A percentile compares a stretch with the other conserved stretches of the same genome.
Evolutionary conservation across 306 rosid genomes (phyloP).

Genomic region (Herpetospermum pedunculosum): DNA sequence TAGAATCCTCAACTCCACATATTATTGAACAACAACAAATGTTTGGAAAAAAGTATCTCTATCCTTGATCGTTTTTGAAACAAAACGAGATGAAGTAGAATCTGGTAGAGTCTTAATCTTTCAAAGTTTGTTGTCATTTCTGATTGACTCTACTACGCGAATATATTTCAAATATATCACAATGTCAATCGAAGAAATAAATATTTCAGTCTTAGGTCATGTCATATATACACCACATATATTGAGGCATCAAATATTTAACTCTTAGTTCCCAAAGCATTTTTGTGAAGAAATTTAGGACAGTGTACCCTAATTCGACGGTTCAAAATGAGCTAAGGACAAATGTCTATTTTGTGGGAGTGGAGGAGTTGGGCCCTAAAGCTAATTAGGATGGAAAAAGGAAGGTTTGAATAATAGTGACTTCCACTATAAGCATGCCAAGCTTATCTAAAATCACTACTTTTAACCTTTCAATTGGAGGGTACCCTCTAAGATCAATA

Average conservation of each 20-base stretch:
- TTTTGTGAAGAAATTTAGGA: not conserved
- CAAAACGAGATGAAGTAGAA: not conserved
- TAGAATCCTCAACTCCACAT: too few species aligned
- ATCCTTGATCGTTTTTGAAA: not conserved
- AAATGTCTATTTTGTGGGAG: not conserved
- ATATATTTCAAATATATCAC: too few species aligned
- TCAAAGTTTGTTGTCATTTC: not conserved
- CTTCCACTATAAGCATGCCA: not conserved
- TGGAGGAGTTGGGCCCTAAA: not conserved
- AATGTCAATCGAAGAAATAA: too few species aligned
- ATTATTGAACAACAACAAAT: too few species aligned
- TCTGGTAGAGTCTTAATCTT: not conserved
- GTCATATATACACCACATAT: not conserved
- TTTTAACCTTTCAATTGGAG: not conserved
- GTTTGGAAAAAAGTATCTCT: not conserved
- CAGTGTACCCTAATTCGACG: not conserved
- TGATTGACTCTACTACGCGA: too few species aligned
- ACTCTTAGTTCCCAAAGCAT: not conserved
- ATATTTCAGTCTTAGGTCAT: not conserved
- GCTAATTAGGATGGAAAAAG: not conserved
- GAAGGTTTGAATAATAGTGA: not conserved
- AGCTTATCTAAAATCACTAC: not conserved
- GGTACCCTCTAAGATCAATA: too few species aligned
- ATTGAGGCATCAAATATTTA: not conserved
- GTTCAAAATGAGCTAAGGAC: not conserved